These are phyloP conservation scores for Xylaria sp. DNA, from an alignment of 2,329 filamentous ascomycete genomes.

Conservation along the genomic window DNA sequence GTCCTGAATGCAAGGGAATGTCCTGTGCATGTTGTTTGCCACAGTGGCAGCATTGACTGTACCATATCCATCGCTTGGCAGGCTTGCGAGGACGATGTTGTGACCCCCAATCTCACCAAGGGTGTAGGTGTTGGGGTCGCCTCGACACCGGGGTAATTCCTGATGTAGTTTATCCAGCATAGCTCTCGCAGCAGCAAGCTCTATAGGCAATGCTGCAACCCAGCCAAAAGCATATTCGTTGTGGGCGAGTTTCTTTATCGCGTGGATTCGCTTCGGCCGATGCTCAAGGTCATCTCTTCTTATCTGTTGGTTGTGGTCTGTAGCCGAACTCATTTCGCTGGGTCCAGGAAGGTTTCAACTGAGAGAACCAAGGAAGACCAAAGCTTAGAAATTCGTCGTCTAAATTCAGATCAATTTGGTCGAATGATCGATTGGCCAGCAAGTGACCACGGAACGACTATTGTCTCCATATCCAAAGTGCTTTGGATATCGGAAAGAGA, in stretches of 20 bases:
- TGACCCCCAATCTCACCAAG: constrained; percentile 30
- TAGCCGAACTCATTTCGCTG: neutral
- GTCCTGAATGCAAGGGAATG: constrained; percentile 28
- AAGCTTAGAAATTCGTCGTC: no score
- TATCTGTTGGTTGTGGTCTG: neutral
- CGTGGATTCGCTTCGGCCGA: neutral
- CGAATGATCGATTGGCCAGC: no score
- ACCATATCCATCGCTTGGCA: constrained; percentile 29
- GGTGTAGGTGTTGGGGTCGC: constrained; percentile 33
- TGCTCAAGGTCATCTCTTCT: neutral
- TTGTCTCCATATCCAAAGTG: no score
- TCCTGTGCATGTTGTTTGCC: constrained; percentile 27
- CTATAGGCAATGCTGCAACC: constrained; percentile 42
- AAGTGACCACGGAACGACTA: no score
- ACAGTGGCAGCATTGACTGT: constrained; percentile 29
- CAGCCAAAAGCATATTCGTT: constrained; percentile 41
- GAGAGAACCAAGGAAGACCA: no score
- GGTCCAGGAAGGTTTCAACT: no score
- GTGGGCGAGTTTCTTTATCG: neutral
- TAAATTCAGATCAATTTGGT: no score
- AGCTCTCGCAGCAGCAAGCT: constrained; percentile 38
- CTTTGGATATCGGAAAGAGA: no score
- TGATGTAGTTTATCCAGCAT: constrained; percentile 41
- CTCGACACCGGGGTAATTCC: neutral
- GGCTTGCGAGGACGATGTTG: constrained; percentile 30